Percentiles rank a stretch among this genome's conserved stretches.
Conservation (phyloP, 345 rosid genomes). For the Murraya koenigii region DNA sequence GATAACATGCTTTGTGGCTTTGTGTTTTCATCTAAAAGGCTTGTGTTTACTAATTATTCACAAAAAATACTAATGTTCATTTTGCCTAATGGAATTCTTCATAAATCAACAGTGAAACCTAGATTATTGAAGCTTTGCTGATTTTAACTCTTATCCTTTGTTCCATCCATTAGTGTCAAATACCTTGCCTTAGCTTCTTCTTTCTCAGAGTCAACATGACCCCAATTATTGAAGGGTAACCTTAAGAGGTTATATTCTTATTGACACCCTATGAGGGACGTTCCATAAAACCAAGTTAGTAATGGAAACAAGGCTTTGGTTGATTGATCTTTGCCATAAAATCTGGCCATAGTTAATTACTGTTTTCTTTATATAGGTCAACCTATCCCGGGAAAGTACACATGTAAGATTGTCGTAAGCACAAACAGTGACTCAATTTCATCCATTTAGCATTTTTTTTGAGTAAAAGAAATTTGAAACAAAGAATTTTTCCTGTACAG, state of each 20-base stretch:
- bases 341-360: neutral
- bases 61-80: neutral
- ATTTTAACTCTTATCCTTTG: neutral
- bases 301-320: neutral
- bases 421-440: neutral
- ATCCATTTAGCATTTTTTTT: neutral
- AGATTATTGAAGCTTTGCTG: neutral
- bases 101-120: neutral
- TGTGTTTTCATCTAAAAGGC: neutral
- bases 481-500: too few species aligned
- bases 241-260: neutral
- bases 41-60: neutral
- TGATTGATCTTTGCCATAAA: neutral
- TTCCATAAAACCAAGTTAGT: neutral
- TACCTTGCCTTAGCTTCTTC: neutral
- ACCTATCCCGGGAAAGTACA: neutral
- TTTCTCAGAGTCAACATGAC: neutral
- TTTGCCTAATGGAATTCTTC: neutral
- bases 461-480: neutral
- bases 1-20: neutral
- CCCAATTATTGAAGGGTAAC: neutral
- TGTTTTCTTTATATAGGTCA: neutral
- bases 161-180: neutral
- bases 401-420: neutral
- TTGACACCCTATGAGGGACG: neutral